Evolutionary conservation across 2,329 filamentous ascomycete genomes (phyloP), one percentile per base, ranked within the genome.

Genomic region (Diaporthe capsici): DNA sequence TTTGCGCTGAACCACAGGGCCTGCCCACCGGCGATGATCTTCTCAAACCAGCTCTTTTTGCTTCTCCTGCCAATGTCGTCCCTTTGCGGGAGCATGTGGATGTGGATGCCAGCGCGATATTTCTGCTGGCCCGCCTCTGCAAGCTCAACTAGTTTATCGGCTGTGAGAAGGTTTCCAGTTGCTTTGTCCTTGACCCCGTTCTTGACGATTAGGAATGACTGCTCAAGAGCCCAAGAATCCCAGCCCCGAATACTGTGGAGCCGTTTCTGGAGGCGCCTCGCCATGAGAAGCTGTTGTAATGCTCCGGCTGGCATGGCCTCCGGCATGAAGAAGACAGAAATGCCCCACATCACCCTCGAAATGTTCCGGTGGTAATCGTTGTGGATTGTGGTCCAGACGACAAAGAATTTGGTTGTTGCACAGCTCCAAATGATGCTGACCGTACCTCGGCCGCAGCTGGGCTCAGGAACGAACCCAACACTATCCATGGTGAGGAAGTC

Each of bases 381-480:
- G 4, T 67, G 63, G 28, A 37, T 5, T 13, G 22, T 17, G 4
- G 44, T 67, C 63, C 63, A 67, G 25, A 67, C 63, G 17, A 67
- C 63, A 28, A 67, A 67, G 42, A 67, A 49, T 6, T 51, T 51
- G 9, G 63, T 67, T n/a, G 63, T 20, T 6, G 25, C 20, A 44
- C 63, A 67, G 20, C 28, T 47, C 63, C 63, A 67, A 8, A 67
- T n/a, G 28, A 67, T 51, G 42, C 63, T 67, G 63, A 37, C 6
- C 20, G 63, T 67, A 44, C 63, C 63, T 15, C 63, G 63, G 63
- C 63, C 63, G n/a, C 42, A 49, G 42, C 5, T n/a, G 1, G 63
- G 63, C 17, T 67, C 63, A 6, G 63, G 63, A 12, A 67, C 63
- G 28, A 67, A 67, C 1, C 44, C 63, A 5, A 25, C 28, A 6